These are phyloP conservation scores for Aspergillus melleus DNA, from an alignment of 2,329 filamentous ascomycete species.

Conservation along the genomic window DNA sequence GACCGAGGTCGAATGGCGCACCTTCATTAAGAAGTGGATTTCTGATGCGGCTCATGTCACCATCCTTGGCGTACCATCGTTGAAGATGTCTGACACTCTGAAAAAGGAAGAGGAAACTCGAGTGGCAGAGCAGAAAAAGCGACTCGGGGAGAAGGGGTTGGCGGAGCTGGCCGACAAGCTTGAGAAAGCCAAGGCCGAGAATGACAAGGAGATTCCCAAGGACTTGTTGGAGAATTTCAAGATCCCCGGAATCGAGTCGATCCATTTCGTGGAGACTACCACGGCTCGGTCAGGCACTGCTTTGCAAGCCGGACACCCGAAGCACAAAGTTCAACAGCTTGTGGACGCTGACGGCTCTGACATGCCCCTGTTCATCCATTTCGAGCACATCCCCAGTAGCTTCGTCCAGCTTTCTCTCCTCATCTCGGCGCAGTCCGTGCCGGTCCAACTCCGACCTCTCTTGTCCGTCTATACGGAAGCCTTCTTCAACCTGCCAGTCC, in stretches of 20 bases:
- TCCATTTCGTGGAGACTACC: slow-evolving; percentile 87
- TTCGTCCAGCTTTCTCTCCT: slow-evolving; percentile 85
- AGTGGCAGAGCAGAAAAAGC: slow-evolving; percentile 73
- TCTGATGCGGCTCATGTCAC: slow-evolving; percentile 83
- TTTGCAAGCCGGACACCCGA: slow-evolving; percentile 64
- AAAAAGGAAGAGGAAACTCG: slow-evolving; percentile 79
- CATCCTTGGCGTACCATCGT: slow-evolving; percentile 82
- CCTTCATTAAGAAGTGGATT: slow-evolving; percentile 80
- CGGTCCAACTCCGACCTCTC: slow-evolving; percentile 80
- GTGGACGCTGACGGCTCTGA: slow-evolving; percentile 68
- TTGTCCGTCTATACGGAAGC: slow-evolving; percentile 83
- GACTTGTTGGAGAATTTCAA: slow-evolving; percentile 78
- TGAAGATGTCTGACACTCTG: slow-evolving; percentile 73
- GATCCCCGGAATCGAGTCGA: slow-evolving; percentile 83
- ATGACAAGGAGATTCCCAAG: slow-evolving; percentile 81
- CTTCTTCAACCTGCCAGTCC: slow-evolving; percentile 91
- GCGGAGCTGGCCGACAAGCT: slow-evolving; percentile 72
- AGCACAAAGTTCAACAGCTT: slow-evolving; percentile 70
- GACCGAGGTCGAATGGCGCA: slow-evolving; percentile 80
- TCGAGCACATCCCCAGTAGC: slow-evolving; percentile 88
- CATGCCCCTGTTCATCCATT: slow-evolving; percentile 89
- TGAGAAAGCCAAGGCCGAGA: slow-evolving; percentile 80
- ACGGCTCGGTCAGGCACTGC: slow-evolving; percentile 83
- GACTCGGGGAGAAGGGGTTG: slow-evolving; percentile 79
- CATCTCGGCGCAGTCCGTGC: slow-evolving; percentile 74